Evolutionary conservation across 164 flowering plant species (phyloP), one percentile per base, ranked within the genome.

Genomic region (Buxus sempervirens): DNA sequence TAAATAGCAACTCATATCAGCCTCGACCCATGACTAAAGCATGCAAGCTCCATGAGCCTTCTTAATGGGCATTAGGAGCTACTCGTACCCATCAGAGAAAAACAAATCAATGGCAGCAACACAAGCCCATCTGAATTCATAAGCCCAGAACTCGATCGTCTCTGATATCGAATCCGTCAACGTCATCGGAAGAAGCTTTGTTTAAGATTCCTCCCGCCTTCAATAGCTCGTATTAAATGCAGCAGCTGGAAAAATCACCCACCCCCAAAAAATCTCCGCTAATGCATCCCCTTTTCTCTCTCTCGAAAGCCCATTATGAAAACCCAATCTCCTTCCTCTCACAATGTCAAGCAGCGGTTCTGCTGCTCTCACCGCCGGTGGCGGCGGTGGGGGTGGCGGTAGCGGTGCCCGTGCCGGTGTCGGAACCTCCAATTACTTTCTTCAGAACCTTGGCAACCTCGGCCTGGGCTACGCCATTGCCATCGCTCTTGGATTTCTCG

Each of bases 401-500:
- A 15, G 16, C 18, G 51, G 51, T 45, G 51, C n/a, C n/a, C n/a
- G 38, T 32, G 38, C 5, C 7, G 38, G 38, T 32, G 38, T 32
- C 5, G 38, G 51, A 10, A 45, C 16, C 51, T 45, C 51, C 51
- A 15, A 15, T 15, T 45, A 45, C 51, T 4, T 45, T 15, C 5
- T 45, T 15, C 51, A 45, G 51, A 45, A 45, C 51, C 51, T 45
- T 45, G 18, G 51, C 51, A 45, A 45, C 13, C n/a, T 71, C 60
- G 83, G 85, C 69, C 76, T 85, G 36, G 91, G 90, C 72, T 83
- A 86, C 76, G 69, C 79, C 62, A 84, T 86, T 68, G 87, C 86
- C 77, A 78, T 83, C 36, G 79, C 88, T 55, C 74, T 87, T 22
- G 86, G 78, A 54, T 80, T 85, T 78, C 82, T 85, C 68, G 78